Base-by-base conservation (phyloP, 2,329 filamentous ascomycete species). In the Colletotrichum plurivorum region DNA sequence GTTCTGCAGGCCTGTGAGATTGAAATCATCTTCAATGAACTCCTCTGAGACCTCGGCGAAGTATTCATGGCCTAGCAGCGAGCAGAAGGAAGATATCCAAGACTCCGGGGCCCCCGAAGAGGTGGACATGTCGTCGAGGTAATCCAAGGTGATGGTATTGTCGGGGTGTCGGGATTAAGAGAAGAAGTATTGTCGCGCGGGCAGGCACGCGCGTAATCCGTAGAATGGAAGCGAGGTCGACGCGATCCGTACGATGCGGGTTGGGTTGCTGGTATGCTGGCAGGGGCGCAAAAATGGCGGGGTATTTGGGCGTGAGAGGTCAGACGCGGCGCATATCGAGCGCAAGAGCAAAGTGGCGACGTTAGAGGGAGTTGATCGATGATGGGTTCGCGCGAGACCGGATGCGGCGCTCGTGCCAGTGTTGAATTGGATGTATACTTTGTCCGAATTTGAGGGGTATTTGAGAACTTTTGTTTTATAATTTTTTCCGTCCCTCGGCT, bases 21-120 rank as follows among this genome's bases (percentile, higher is more conserved):
- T 99, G 87, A 99, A 99, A 82, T 99, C 96, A 90, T 99, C 96
- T 81, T 99, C 96, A 78, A 99, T 98, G 76, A 99, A 99, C 78
- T 99, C 96, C 83, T 99, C 96, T 53, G 94, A 96, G 58, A 99
- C 95, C 84, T 99, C 96, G 71, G 96, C 96, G 81, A 99, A 99
- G 84, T 98, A 99, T 82, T 99, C 96, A 80, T 99, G 96, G 71
- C 96, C 96, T 70, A 98, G 89, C 53, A 98, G 87, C 46, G 94
- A 94, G 85, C 96, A 99, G 81, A 98, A 99, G 67, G 95, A 97
- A 72, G 94, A 93, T 84, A 99, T 98, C 96, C 96, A 99, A 64
- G 95, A 97, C 85, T 99, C 96, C 71, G 88, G 87, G 36, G 86
- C 82, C 62, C 86, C 88, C 62, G 88, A 90, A 58, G 88, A 89